Evolutionary conservation across 148 eudicot species (phyloP).

Genomic region (Polygonum aviculare): DNA sequence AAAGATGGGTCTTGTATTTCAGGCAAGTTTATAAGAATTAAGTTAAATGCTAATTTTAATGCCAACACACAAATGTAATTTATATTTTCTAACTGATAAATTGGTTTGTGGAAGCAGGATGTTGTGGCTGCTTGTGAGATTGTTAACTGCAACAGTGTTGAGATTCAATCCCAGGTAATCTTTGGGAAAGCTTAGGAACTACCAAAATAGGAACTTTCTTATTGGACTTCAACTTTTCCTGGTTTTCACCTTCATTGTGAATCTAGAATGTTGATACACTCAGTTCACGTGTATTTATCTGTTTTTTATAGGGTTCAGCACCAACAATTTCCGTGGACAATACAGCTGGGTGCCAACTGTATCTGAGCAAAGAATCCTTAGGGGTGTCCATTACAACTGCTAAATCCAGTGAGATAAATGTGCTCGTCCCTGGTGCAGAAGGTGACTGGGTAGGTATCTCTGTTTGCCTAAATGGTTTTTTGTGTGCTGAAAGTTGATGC

Average conservation of each 20-base stretch:
- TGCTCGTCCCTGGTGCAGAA: conserved; percentile 75
- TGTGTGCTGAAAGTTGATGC: neutral
- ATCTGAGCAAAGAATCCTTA: conserved; percentile 82
- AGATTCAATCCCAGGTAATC: conserved; percentile 91
- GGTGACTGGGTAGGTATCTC: conserved; percentile 76
- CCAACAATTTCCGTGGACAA: conserved; percentile 96
- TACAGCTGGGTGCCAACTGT: conserved; percentile 87
- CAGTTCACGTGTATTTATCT: neutral
- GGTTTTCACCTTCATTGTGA: neutral
- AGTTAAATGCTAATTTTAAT: neutral
- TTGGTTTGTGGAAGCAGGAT: conserved; percentile 36
- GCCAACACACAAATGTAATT: neutral
- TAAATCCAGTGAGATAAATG: conserved; percentile 91
- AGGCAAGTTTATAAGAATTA: conserved; percentile 35
- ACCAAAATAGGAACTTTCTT: neutral
- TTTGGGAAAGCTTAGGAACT: neutral
- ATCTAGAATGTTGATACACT: neutral
- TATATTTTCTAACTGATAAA: neutral
- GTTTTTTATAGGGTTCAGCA: conserved; percentile 61
- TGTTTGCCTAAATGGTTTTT: conserved; percentile 1
- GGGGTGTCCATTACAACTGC: conserved; percentile 82
- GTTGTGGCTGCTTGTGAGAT: conserved; percentile 99
- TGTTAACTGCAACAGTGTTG: conserved; percentile 85
- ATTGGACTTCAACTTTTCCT: neutral
- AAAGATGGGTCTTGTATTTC: conserved; percentile 77